Conservation (phyloP, 192 early-diverging fungal genomes). For the Cetraspora pellucida region DNA sequence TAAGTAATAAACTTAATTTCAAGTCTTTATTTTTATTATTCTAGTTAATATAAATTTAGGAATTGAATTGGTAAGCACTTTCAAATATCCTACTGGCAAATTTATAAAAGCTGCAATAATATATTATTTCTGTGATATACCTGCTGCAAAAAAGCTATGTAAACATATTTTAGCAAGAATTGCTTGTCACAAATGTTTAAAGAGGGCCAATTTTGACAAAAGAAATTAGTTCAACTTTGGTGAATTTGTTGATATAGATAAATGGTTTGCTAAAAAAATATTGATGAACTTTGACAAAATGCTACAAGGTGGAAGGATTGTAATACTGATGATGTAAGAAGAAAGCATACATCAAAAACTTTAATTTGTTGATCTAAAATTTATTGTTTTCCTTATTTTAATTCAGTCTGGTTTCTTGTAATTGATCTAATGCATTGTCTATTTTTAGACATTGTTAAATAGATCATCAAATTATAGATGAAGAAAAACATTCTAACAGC, state of each 20-base stretch:
- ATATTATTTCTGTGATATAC: neutral
- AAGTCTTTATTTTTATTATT: too few relatives aligned
- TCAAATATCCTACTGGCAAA: neutral
- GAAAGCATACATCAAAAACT: too few relatives aligned
- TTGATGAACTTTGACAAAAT: too few relatives aligned
- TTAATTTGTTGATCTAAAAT: neutral
- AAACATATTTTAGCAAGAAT: neutral
- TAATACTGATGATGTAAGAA: too few relatives aligned
- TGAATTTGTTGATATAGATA: too few relatives aligned
- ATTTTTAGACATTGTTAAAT: neutral
- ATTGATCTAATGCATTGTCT: neutral
- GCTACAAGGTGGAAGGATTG: too few relatives aligned
- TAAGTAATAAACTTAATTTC: too few relatives aligned
- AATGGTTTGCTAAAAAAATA: too few relatives aligned
- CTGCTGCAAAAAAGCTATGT: neutral
- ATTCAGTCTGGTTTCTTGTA: neutral
- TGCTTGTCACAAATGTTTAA: neutral
- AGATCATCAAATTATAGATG: neutral
- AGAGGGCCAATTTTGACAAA: neutral
- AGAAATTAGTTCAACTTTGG: neutral
- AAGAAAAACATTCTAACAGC: too few relatives aligned
- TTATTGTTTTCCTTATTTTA: neutral
- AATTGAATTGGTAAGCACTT: neutral
- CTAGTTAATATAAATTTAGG: too few relatives aligned
- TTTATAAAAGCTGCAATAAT: neutral